Evolutionary conservation across 192 early-diverging fungal genomes (phyloP).

Genomic region (Podila horticola): DNA sequence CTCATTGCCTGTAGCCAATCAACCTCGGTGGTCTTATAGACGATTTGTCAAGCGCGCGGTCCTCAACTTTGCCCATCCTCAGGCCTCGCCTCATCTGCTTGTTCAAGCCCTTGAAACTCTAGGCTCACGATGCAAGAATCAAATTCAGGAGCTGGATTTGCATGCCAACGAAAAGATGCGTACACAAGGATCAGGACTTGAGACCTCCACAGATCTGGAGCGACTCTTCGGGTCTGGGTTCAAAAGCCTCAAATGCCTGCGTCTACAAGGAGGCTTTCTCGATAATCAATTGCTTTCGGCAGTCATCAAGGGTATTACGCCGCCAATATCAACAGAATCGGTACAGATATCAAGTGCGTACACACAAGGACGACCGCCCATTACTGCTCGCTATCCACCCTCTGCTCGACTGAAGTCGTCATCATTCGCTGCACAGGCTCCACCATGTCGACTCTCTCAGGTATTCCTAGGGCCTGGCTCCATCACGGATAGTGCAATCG

Average conservation of each 20-base stretch:
- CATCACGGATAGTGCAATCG: constrained; percentile 42
- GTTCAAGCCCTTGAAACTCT: constrained; percentile 23
- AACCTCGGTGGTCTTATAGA: constrained; percentile 22
- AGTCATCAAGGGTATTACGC: constrained; percentile 15
- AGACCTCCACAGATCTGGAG: constrained; percentile 12
- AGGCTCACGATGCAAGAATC: constrained; percentile 6
- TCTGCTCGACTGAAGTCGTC: no score
- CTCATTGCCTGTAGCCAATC: neutral
- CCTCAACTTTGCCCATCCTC: constrained; percentile 40
- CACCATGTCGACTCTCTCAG: constrained; percentile 24
- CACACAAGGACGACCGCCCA: neutral
- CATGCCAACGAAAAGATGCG: constrained; percentile 48
- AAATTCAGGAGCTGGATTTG: constrained; percentile 25
- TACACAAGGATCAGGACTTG: constrained; percentile 8
- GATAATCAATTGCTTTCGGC: constrained; percentile 42
- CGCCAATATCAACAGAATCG: neutral
- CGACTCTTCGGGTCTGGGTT: constrained; percentile 36
- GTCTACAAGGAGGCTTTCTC: constrained; percentile 38
- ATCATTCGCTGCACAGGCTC: neutral
- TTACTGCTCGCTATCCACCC: neutral
- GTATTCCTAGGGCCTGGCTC: constrained; percentile 46
- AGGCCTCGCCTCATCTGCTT: constrained; percentile 37
- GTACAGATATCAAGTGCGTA: neutral
- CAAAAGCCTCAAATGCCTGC: constrained; percentile 16
- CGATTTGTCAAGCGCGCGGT: constrained; percentile 23